Conservation (phyloP, 2,329 filamentous ascomycete species). For the Aspergillus neoniger region DNA sequence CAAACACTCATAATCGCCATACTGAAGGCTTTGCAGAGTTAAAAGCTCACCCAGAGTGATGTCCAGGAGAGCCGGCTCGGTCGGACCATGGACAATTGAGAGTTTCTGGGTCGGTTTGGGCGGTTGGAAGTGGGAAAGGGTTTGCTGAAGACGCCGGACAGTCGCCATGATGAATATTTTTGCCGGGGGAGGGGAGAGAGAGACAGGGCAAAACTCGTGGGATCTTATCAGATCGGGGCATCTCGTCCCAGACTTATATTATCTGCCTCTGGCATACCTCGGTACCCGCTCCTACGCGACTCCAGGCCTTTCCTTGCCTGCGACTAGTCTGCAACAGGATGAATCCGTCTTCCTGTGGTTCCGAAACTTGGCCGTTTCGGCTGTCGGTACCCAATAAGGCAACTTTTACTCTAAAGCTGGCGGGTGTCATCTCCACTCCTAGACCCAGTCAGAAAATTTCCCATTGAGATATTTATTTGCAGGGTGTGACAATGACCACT, state of each 20-base stretch:
- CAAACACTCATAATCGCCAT: constrained; percentile 67
- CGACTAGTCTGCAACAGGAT: neutral
- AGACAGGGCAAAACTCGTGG: neutral
- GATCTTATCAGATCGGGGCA: constrained; percentile 10
- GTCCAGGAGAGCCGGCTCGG: constrained; percentile 68
- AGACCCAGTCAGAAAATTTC: neutral
- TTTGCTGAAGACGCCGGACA: constrained; percentile 35
- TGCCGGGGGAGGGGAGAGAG: neutral
- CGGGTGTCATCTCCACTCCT: neutral
- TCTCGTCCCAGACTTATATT: neutral
- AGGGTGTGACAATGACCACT: neutral
- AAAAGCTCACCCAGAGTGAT: constrained; percentile 72
- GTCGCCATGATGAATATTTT: constrained; percentile 23
- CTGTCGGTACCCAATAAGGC: neutral
- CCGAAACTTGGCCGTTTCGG: neutral
- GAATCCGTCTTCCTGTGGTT: neutral
- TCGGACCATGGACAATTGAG: constrained; percentile 67
- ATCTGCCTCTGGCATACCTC: neutral
- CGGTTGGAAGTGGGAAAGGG: constrained; percentile 31
- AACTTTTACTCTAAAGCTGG: neutral
- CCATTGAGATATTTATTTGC: neutral
- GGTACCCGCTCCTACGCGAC: neutral
- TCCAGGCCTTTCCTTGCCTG: neutral
- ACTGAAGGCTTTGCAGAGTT: constrained; percentile 67
- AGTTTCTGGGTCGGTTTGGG: constrained; percentile 26